Evolutionary conservation across 805 yeast species (phyloP).

Genomic region (Monosporozyma servazzii): DNA sequence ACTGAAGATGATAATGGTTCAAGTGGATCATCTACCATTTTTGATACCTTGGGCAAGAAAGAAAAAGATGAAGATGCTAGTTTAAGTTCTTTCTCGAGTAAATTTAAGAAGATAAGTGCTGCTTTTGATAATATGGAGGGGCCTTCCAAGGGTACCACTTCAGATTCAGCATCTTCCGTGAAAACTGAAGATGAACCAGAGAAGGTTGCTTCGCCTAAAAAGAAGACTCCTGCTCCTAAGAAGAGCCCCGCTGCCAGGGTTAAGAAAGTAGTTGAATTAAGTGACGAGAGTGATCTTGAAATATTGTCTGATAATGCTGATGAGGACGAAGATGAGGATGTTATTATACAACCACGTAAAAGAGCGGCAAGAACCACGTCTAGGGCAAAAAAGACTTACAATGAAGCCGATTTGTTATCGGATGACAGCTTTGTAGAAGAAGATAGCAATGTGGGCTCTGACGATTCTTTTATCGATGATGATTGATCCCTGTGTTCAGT

Average conservation of each 20-base stretch:
- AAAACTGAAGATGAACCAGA: neutral
- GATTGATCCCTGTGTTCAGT: conserved; percentile 4
- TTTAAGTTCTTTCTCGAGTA: conserved; percentile 25
- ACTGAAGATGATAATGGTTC: neutral
- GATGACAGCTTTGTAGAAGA: conserved; percentile 24
- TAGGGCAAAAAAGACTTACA: conserved; percentile 11
- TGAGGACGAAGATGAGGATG: conserved; percentile 12
- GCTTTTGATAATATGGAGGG: conserved; percentile 17
- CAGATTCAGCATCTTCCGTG: neutral
- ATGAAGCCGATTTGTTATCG: conserved; percentile 17
- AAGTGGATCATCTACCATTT: conserved; percentile 12
- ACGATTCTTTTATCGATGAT: conserved; percentile 16
- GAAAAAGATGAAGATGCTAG: conserved; percentile 11
- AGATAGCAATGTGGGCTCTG: conserved; percentile 14
- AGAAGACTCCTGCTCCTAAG: neutral
- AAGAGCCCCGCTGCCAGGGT: neutral
- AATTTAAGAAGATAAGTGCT: conserved; percentile 26
- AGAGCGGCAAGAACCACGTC: conserved; percentile 16
- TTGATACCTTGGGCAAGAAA: conserved; percentile 11
- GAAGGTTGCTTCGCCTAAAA: neutral
- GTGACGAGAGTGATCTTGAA: conserved; percentile 21
- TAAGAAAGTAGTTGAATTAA: conserved; percentile 10
- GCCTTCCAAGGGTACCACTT: conserved; percentile 1
- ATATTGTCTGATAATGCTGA: conserved; percentile 5
- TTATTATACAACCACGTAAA: conserved; percentile 11